Base-by-base conservation (phyloP, 1,139 yeast genomes). In the Yarrowia galli region DNA sequence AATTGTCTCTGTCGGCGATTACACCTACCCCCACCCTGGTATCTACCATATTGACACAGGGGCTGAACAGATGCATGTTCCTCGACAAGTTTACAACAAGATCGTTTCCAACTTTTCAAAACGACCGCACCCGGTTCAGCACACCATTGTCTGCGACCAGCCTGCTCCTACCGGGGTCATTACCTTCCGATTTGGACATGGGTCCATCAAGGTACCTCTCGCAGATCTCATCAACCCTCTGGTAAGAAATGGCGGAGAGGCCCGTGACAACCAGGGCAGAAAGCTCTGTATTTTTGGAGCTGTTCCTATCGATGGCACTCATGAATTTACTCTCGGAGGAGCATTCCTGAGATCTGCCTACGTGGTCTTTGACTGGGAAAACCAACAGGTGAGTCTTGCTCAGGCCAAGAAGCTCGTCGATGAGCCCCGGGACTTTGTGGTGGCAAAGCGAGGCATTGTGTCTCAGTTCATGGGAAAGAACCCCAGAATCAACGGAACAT, bases 21-120 rank as follows among this genome's bases (percentile, higher is more conserved):
- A 48, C 40, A 18, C 18, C 2, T 49, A 32, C 15, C 23, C 45
- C 23, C 32, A 36, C 36, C 60, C 60, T 10, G 32, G 9, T 3
- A 28, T 56, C 6, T 56, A 56, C 16, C 48, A 40, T 6, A 8
- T 56, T 2, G 63, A 56, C 18, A 56, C 63, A 0, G 63, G 63
- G 0, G 4, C 49, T 25, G 63, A 56, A 13, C 8, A 4, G 3
- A 15, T 56, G 9, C 38, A 3, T 25, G 7, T 56, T n/a, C 48
- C 63, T 18, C 38, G 2, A 1, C 12, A 7, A 0, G 2, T 56
- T 16, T 56, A n/a, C 6, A 3, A 25, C 8, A 18, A 18, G 13
- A 7, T 56, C 7, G 38, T 28, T 28, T 28, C 32, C 32, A 28
- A 6, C 32, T 28, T 28, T 28, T 8, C 32, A 8, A 28, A 28